Percentiles rank a stretch among this genome's conserved stretches.
These are phyloP conservation scores for Exophiala sp. DNA, from an alignment of 2,329 filamentous ascomycete genomes.

Conservation along the genomic window DNA sequence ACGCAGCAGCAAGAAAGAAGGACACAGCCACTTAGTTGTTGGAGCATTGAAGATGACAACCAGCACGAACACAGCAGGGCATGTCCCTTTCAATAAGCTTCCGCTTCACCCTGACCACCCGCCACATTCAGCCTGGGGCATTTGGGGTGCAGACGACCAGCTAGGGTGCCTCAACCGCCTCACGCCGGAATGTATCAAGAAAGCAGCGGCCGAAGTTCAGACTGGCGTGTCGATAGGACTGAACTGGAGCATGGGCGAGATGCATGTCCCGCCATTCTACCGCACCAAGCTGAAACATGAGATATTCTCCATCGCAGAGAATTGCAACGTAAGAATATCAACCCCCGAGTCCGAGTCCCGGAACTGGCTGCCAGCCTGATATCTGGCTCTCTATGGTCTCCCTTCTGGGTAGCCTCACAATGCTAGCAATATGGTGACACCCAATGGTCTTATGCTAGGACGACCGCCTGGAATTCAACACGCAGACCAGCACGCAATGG, in stretches of 20 bases:
- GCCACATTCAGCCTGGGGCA: constrained; percentile 47
- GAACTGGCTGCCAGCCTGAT: not conserved
- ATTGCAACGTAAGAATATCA: constrained; percentile 1
- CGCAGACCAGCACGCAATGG: constrained; percentile 14
- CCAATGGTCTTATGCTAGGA: constrained; percentile 1
- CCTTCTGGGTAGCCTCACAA: not conserved
- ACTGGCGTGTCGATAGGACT: constrained; percentile 6
- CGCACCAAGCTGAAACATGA: constrained; percentile 6
- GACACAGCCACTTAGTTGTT: no score
- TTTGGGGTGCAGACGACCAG: constrained; percentile 47
- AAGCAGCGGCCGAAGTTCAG: constrained; percentile 32
- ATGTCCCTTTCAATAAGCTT: constrained; percentile 32
- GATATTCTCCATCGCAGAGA: constrained; percentile 3
- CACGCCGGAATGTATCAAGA: constrained; percentile 40
- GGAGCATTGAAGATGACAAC: not conserved
- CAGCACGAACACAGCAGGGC: not conserved
- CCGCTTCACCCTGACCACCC: constrained; percentile 43
- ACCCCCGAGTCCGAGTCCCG: not conserved
- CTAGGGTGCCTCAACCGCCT: constrained; percentile 51
- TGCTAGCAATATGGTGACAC: not conserved
- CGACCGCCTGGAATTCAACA: constrained; percentile 14
- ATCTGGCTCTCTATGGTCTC: not conserved
- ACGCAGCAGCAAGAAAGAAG: not conserved
- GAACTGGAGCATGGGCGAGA: constrained; percentile 10
- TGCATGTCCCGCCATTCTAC: constrained; percentile 9